Percentiles rank a stretch among this genome's conserved stretches.
Evolutionary conservation across 805 yeast species (phyloP).

Genomic region (Scheffersomyces amazonensis): DNA sequence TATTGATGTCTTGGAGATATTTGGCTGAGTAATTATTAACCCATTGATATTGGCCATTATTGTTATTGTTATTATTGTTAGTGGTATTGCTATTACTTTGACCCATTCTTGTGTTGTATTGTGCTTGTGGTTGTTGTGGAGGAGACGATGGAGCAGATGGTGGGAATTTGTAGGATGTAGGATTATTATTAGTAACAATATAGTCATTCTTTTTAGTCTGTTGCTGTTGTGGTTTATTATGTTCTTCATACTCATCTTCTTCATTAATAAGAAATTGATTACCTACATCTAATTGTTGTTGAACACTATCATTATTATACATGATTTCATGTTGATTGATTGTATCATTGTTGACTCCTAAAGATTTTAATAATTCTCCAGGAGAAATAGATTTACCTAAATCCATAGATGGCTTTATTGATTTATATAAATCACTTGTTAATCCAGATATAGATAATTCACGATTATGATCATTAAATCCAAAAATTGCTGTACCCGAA

Average conservation of each 20-base stretch:
- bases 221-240: slow-evolving; percentile 4
- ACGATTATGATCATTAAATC: slow-evolving; percentile 61
- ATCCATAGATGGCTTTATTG: slow-evolving; percentile 13
- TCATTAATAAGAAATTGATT: slow-evolving; percentile 9
- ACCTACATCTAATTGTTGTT: not conserved
- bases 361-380: slow-evolving; percentile 18
- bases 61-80: not conserved
- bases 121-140: not conserved
- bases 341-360: not conserved
- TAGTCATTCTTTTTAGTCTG: slow-evolving; percentile 31
- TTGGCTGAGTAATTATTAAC: slow-evolving; percentile 37
- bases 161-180: slow-evolving; percentile 58
- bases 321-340: not conserved
- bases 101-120: not conserved
- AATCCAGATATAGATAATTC: slow-evolving; percentile 60
- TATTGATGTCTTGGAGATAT: slow-evolving; percentile 34
- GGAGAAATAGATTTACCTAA: slow-evolving; percentile 31
- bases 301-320: not conserved
- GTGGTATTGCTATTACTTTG: not conserved
- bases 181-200: slow-evolving; percentile 44
- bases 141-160: slow-evolving; percentile 31
- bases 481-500: slow-evolving; percentile 82
- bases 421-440: slow-evolving; percentile 15
- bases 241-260: slow-evolving; percentile 23
- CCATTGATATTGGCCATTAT: slow-evolving; percentile 5